Base-by-base conservation (phyloP, 352 stramenopile genomes). In the Aphanomyces euteiches region DNA sequence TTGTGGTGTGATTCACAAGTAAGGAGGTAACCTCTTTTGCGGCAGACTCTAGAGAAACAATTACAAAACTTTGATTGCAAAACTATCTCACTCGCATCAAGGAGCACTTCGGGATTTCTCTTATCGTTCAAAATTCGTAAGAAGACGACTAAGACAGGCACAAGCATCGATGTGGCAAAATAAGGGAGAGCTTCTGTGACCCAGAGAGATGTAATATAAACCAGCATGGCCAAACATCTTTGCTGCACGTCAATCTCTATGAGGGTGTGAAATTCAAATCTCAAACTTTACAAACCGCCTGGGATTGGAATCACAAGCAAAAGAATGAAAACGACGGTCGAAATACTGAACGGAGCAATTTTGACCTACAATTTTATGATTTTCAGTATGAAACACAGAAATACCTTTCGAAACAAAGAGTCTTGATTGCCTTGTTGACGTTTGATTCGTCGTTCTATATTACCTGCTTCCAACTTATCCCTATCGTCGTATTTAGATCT, bases 1-100 rank as follows among this genome's bases (percentile, higher is more conserved):
- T 90, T 17, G 91, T 97, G 36, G 90, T 97, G 79, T 97, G 89
- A 75, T 97, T 96, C 58, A 97, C 89, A 15, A 97, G 76, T 73
- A 84, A 73, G 0, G 88, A 90, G 84, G 90, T 95, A 15, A 97
- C 90, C 73, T 96, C 83, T 50, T 96, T 95, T 19, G 90, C 87
- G 0, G 89, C 84, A 77, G 88, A 69, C 58, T 91, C 85, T 90
- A 63, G 47, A 21, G 39, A 39, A 57, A 66, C 53, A 73, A 48
- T 59, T 15, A 38, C 37, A 56, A 38, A 5, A 50, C 60, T 47
- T 69, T 43, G 58, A 17, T 5, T 56, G 28, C 28, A 67, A 36
- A 12, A 68, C 69, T 56, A 2, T 17, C 6, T 56, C 88, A 94
- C 87, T 92, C 21, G 87, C 76, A 45, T 81, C 85, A 7, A 95